phyloP scores from a whole-genome alignment of 805 yeast genomes.

The Citeromyces nyonsensis region DNA sequence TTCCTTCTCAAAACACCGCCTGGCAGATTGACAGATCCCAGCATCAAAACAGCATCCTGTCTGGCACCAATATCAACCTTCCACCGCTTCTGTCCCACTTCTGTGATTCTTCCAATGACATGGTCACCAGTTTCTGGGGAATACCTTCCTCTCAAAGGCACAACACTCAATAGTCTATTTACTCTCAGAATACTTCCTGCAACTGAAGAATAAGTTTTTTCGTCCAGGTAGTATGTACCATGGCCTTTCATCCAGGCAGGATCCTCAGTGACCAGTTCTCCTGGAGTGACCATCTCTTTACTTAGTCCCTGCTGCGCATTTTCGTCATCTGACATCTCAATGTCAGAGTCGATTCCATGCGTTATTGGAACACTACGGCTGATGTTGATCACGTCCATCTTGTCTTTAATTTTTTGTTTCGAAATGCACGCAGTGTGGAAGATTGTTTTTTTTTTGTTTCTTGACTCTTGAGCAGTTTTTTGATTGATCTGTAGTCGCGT shows the following conservation, averaged over 20 bases:
- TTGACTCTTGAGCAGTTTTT: no score
- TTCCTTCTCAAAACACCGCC: slow-evolving; percentile 94
- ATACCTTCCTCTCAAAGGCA: slow-evolving; percentile 77
- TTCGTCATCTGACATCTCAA: slow-evolving; percentile 6
- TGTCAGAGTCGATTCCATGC: slow-evolving; percentile 7
- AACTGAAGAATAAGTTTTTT: slow-evolving; percentile 74
- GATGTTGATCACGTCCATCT: no score
- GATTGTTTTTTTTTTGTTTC: no score
- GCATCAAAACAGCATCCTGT: slow-evolving; percentile 81
- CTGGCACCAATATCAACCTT: slow-evolving; percentile 93
- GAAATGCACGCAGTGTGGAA: no score
- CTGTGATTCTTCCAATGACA: slow-evolving; percentile 83
- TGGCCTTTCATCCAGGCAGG: slow-evolving; percentile 98
- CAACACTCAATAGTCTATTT: slow-evolving; percentile 72
- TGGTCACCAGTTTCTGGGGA: slow-evolving; percentile 95
- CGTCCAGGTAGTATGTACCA: slow-evolving; percentile 75
- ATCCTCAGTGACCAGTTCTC: slow-evolving; percentile 91
- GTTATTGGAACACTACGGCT: no score
- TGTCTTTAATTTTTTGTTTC: no score
- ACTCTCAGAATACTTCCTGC: slow-evolving; percentile 85
- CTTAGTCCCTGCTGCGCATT: slow-evolving; percentile 8
- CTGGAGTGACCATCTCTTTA: slow-evolving; percentile 68
- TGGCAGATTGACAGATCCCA: slow-evolving; percentile 93
- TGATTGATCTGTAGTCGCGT: no score
- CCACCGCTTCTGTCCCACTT: slow-evolving; percentile 92